Evolutionary conservation across 2,329 filamentous ascomycete species (phyloP), one percentile per base, ranked within the genome.

Genomic region (Camillea tinctor): DNA sequence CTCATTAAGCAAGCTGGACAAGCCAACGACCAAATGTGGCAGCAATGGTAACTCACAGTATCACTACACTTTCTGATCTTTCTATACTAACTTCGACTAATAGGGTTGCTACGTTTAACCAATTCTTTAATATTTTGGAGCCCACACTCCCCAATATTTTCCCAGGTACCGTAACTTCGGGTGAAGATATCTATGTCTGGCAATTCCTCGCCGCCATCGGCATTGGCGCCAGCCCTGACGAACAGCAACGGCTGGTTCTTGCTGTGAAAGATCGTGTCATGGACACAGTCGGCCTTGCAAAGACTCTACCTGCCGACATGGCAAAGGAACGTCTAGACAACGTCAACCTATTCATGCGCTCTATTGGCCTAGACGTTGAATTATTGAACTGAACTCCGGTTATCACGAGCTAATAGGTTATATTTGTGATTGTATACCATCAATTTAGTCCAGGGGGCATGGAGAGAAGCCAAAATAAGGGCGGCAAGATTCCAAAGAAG

Each of bases 261-360:
- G 93, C 93, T 49, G 95, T 99, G 68, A 99, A 98, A 84, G 95
- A 99, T 71, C 89, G 94, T 57, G 95, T 99, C 60, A 96, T 98
- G 86, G 93, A 97, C 73, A 98, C 95, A 0, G 92, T 99, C 11
- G 81, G 85, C 26, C 86, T 96, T 56, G 90, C 92, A 70, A 97
- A 97, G 82, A 94, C 92, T 1, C 81, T 99, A 36, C 94, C 95
- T 19, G 84, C 88, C 17, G 90, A 95, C 59, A 92, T 98, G 87
- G 88, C 91, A 13, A 87, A 87, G 61, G 88, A 92, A 73, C 88
- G 94, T 61, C 81, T 97, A 60, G 89, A 90, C 60, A 97, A 97
- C 72, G 95, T 99, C 67, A 99, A 99, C 74, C 80, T 99, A 58
- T 99, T 99, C 76, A 97, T 99, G 93, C 90, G 93, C 71, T 95